These are phyloP conservation scores for Phoenix roebelenii DNA, from an alignment of 176 grass and related monocot genomes.

Conservation along the genomic window DNA sequence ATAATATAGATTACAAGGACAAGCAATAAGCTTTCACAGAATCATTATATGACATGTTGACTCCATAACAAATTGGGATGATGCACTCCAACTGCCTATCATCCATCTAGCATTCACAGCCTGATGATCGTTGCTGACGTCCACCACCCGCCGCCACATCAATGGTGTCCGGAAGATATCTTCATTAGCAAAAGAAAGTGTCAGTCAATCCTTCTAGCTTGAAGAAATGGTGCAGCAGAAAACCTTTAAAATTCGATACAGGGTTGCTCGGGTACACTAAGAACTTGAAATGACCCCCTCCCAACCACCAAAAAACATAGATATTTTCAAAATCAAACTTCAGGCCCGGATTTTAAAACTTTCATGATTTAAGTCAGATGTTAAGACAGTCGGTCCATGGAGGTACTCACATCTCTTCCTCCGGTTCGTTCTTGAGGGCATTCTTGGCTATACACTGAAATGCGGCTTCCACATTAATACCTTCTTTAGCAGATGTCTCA, in stretches of 20 bases:
- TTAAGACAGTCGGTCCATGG: too few relatives aligned
- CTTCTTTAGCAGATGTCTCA: slow-evolving; percentile 94
- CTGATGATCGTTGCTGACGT: slow-evolving; percentile 54
- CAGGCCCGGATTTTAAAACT: slow-evolving; percentile 2
- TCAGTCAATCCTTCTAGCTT: neutral
- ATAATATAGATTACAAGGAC: too few relatives aligned
- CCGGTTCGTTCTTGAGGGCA: slow-evolving; percentile 93
- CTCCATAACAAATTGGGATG: too few relatives aligned
- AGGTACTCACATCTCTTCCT: slow-evolving; percentile 77
- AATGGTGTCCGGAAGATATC: slow-evolving; percentile 80
- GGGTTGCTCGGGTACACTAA: too few relatives aligned
- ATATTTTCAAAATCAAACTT: too few relatives aligned
- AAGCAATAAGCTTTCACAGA: too few relatives aligned
- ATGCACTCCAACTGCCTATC: too few relatives aligned
- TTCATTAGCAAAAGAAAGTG: slow-evolving; percentile 16
- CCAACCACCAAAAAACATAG: too few relatives aligned
- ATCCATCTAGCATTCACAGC: slow-evolving; percentile 77
- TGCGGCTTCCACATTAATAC: slow-evolving; percentile 87
- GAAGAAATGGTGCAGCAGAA: neutral
- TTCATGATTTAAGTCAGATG: too few relatives aligned
- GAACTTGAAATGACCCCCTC: too few relatives aligned
- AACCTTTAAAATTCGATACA: too few relatives aligned
- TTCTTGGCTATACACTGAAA: slow-evolving; percentile 93
- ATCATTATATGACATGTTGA: too few relatives aligned
- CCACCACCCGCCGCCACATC: slow-evolving; percentile 50